Evolutionary conservation across 352 stramenopile genomes (phyloP), one percentile per base, ranked within the genome.

Genomic region (Globisporangium yorkense): DNA sequence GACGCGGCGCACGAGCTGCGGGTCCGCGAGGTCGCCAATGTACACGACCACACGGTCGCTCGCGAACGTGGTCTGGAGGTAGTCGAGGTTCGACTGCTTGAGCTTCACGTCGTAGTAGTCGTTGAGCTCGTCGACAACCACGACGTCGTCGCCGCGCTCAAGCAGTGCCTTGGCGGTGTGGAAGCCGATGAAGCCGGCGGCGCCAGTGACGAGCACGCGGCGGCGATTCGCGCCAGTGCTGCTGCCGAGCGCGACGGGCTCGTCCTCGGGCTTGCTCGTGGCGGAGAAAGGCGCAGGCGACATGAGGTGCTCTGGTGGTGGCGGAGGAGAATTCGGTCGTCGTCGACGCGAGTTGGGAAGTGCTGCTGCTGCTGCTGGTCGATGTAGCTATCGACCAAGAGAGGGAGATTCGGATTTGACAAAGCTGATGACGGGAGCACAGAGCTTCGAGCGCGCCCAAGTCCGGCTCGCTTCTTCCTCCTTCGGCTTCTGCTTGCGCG

Each of bases 41-140:
- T 89, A 90, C 35, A 98, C 75, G 0, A 56, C 62, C 31, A 97
- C 84, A 54, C 80, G 76, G 33, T 80, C 71, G 9, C 58, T 54
- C 24, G 68, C 65, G 67, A 77, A 93, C 15, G 54, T 75, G 21
- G 70, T 62, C 4, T 74, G 66, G 15, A 98, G 84, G 48, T 84
- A 77, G 56, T 87, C 72, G 5, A 99, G 74, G 74, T 99, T 99
- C 54, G 69, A 78, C 62, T 98, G 82, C 80, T 99, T 99, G 62
- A 98, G 91, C 53, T 72, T 65, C n/a, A 98, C 88, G 69, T 99
- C 95, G 72, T 99, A 99, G 74, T 99, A 99, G 68, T 99, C 94
- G 69, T 99, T 99, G 54, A 99, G 78, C 77, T 99, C 96, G 67
- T 99, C 97, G 24, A 99, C 79, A 51, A 98, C 88, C 1, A 99